A percentile compares a stretch with the other conserved stretches of the same genome.
Evolutionary conservation across 371 early-diverging fungal species (phyloP).

Genomic region (Rhizopus delemar): DNA sequence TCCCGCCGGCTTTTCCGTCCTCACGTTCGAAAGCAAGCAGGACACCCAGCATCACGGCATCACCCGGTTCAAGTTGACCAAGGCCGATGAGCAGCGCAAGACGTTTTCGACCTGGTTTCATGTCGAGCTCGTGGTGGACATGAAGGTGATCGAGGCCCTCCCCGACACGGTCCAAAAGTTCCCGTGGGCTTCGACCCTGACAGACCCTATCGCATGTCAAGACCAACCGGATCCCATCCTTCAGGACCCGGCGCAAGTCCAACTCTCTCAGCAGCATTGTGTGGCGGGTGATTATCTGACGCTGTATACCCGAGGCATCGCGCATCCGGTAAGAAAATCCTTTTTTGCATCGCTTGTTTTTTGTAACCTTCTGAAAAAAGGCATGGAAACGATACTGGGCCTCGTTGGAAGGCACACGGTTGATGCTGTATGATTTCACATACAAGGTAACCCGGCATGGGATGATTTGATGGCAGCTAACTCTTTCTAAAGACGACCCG

Average conservation of each 20-base stretch:
- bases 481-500: conserved; percentile 12
- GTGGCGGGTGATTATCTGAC: conserved; percentile 25
- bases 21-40: conserved; percentile 23
- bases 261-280: conserved; percentile 20
- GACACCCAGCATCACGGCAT: conserved; percentile 22
- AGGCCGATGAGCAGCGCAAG: conserved; percentile 9
- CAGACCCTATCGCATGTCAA: background rate
- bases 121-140: conserved; percentile 23
- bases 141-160: conserved; percentile 21
- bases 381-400: conserved; percentile 31
- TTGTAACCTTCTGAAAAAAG: background rate
- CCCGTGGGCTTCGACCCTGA: conserved; percentile 20
- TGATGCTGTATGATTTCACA: conserved; percentile 25
- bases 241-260: conserved; percentile 3
- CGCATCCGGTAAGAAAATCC: conserved; percentile 21
- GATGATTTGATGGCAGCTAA: no score
- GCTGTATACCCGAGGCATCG: conserved; percentile 25
- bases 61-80: conserved; percentile 17
- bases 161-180: conserved; percentile 20
- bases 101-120: conserved; percentile 8
- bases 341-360: conserved; percentile 2
- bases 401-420: conserved; percentile 11
- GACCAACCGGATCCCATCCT: background rate
- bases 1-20: conserved; percentile 12
- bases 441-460: conserved; percentile 13